These are phyloP conservation scores for Wallacemonas collosoma DNA, from an alignment of 208 protist species.

Conservation along the genomic window DNA sequence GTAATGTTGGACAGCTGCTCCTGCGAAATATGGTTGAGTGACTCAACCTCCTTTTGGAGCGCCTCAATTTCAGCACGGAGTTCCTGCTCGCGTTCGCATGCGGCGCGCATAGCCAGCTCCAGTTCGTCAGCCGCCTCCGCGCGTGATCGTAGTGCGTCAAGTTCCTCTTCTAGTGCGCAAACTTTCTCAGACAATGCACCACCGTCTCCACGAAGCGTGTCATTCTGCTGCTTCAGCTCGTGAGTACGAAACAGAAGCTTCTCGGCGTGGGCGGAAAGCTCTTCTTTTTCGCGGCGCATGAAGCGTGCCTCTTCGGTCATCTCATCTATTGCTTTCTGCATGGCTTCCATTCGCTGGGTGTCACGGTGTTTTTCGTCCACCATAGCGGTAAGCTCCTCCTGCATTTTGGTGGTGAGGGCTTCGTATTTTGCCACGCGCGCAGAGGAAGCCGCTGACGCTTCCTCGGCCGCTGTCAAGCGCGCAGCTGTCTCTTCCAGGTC, in stretches of 20 bases:
- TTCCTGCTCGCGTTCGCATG: conserved; percentile 10
- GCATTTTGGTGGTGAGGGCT: conserved; percentile 42
- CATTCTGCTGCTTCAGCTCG: conserved; percentile 39
- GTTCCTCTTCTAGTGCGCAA: not conserved
- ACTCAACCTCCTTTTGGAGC: conserved; percentile 12
- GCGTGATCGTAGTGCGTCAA: conserved; percentile 7
- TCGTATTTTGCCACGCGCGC: conserved; percentile 49
- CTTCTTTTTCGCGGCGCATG: conserved; percentile 26
- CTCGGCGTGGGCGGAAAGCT: conserved; percentile 36
- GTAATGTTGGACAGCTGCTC: conserved; percentile 49
- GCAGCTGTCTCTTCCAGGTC: conserved; percentile 20
- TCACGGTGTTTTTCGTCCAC: conserved; percentile 25
- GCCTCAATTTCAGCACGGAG: not conserved
- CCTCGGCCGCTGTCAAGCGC: conserved; percentile 13
- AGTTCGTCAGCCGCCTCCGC: conserved; percentile 1
- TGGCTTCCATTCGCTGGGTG: conserved; percentile 24
- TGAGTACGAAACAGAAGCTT: conserved; percentile 27
- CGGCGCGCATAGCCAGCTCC: not conserved
- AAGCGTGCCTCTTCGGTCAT: conserved; percentile 26
- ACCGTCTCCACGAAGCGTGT: conserved; percentile 10
- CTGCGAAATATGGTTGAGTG: conserved; percentile 17
- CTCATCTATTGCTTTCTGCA: conserved; percentile 23
- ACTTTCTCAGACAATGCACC: not conserved
- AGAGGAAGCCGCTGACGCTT: conserved; percentile 20
- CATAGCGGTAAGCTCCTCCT: conserved; percentile 43